Base-by-base conservation (phyloP, 2,329 filamentous ascomycete genomes). In the Beauveria asiatica region DNA sequence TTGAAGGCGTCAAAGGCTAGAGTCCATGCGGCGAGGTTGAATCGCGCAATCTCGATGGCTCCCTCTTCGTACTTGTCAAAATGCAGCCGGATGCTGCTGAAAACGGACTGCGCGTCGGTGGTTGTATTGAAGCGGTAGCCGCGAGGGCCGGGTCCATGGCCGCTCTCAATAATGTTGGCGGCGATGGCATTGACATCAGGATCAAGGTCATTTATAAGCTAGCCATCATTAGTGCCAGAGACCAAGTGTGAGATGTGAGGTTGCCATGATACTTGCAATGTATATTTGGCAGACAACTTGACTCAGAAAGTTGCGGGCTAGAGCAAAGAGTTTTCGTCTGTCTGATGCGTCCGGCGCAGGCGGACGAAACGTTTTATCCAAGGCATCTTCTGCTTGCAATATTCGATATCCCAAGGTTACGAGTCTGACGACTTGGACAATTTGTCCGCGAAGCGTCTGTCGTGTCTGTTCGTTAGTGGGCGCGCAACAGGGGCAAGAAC, bases 211-310 rank as follows among this genome's bases (percentile, higher is more conserved):
- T 56, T 50, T 23, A 59, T 58, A n/a, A 62, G 56, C 60, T 62
- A 13, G 1, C 3, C 5, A 8, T 7, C 8, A 6, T 37, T 11
- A 37, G 48, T 48, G 27, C 33, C 44, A 9, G 7, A 21, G 33
- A 3, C 33, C 2, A 6, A 37, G 33, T 16, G 11, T 16, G 11
- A 16, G 2, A 37, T 13, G 1, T 2, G 16, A 5, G 1, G 17
- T n/a, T 19, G 23, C 23, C 16, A 30, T 10, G 0, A 16, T 10
- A 46, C 37, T 21, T 30, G 48, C 60, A 23, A 56, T 45, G 37
- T 59, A 62, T 41, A 62, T 45, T 51, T 62, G 60, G 45, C 55
- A 54, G 44, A 58, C 56, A 11, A 62, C 42, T 33, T 57, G 60
- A 27, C 30, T 59, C 11, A 62, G 50, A 37, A 62, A 62, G 21